These are phyloP conservation scores for Flagelloscypha sp. DNA, from an alignment of 768 basidiomycete species.

Conservation along the genomic window DNA sequence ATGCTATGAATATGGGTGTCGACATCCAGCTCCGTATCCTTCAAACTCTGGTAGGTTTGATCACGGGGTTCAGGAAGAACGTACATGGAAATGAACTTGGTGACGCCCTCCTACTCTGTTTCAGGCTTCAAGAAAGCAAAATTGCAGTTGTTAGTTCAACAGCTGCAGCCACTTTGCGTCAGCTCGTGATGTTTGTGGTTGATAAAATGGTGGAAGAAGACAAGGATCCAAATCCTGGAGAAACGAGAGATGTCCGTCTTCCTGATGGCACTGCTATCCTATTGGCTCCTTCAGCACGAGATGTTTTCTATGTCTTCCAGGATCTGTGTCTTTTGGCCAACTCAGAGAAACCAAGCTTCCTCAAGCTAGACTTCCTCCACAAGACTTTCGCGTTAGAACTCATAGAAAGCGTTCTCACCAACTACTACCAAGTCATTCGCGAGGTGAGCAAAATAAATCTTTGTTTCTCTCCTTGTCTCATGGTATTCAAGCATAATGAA, in stretches of 20 bases:
- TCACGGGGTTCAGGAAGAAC: slow-evolving; percentile 79
- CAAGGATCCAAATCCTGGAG: slow-evolving; percentile 22
- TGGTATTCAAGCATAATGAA: slow-evolving; percentile 55
- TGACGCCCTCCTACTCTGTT: slow-evolving; percentile 85
- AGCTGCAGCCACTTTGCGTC: slow-evolving; percentile 90
- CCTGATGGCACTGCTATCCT: slow-evolving; percentile 59
- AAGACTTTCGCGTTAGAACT: slow-evolving; percentile 96
- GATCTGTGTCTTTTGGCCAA: slow-evolving; percentile 88
- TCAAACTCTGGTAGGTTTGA: slow-evolving; percentile 84
- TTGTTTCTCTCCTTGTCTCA: neutral
- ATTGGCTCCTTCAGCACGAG: slow-evolving; percentile 69
- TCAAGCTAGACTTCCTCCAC: slow-evolving; percentile 74
- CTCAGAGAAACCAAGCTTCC: slow-evolving; percentile 69
- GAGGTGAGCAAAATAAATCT: slow-evolving; percentile 39
- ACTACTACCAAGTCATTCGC: slow-evolving; percentile 80
- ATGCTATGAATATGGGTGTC: slow-evolving; percentile 88
- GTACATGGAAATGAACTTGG: slow-evolving; percentile 76
- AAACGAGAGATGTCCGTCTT: slow-evolving; percentile 39
- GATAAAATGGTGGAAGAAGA: slow-evolving; percentile 89
- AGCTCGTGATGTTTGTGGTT: slow-evolving; percentile 95
- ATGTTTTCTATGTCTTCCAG: slow-evolving; percentile 84
- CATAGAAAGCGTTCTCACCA: slow-evolving; percentile 92
- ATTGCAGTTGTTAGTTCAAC: slow-evolving; percentile 96
- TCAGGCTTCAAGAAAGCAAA: slow-evolving; percentile 90
- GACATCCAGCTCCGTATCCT: slow-evolving; percentile 94